These are phyloP conservation scores for Fraxinus sp. DNA, from an alignment of 305 asterid genomes.

Conservation along the genomic window DNA sequence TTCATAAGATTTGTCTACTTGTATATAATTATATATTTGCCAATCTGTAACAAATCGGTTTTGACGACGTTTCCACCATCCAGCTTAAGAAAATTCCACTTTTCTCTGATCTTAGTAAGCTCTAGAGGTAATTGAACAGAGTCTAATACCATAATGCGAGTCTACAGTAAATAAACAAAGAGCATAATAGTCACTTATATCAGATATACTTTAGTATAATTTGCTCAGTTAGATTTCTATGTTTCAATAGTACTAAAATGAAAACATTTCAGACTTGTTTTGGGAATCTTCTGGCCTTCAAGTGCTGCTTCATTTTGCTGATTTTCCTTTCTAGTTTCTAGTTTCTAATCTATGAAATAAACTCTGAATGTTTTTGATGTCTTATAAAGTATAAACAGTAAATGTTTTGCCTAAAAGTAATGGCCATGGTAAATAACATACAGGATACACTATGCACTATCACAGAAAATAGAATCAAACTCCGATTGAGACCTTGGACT, in stretches of 20 bases:
- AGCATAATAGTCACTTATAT: background rate
- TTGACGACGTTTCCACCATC: background rate
- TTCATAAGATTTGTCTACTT: background rate
- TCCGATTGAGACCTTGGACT: constrained; percentile 31
- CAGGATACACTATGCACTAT: background rate
- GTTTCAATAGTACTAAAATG: background rate
- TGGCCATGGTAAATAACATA: background rate
- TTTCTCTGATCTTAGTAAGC: background rate
- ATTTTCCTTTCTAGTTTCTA: background rate
- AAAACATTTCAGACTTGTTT: background rate
- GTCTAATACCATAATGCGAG: background rate
- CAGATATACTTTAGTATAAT: background rate
- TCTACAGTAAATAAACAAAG: background rate
- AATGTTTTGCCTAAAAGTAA: background rate
- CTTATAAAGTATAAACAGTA: background rate
- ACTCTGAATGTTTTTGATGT: background rate
- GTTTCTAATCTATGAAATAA: background rate
- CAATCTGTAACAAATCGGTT: background rate
- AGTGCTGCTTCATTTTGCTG: background rate
- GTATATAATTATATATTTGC: background rate
- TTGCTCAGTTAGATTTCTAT: background rate
- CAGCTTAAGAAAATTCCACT: background rate
- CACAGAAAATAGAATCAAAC: background rate
- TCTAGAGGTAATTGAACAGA: background rate
- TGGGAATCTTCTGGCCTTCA: background rate